phyloP scores from a whole-genome alignment of 257 asterid species.

The Thymus mandschuricus region DNA sequence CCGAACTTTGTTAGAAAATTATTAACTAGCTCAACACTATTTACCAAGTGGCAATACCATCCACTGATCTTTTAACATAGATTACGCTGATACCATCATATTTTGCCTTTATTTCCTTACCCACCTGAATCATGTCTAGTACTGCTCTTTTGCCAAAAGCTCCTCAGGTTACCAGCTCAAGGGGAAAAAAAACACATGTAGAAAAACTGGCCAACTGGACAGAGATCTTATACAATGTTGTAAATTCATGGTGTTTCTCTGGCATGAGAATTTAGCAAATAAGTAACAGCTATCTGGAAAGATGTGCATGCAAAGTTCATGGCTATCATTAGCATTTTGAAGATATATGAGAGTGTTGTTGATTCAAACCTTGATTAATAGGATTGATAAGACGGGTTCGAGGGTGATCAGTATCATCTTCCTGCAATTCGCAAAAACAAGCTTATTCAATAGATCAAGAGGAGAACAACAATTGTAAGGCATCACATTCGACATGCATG shows the following conservation, averaged over 20 bases:
- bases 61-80: not conserved
- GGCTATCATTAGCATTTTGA: not conserved
- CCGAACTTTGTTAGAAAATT: too few relatives aligned
- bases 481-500: constrained; percentile 10
- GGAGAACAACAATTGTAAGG: not conserved
- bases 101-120: not conserved
- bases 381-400: constrained; percentile 44
- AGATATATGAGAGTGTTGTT: not conserved
- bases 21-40: too few relatives aligned
- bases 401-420: constrained; percentile 29
- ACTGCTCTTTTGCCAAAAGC: not conserved
- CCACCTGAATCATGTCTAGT: not conserved
- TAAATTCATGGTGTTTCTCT: not conserved
- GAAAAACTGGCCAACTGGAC: not conserved
- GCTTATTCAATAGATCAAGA: constrained; percentile 16
- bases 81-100: not conserved
- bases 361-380: constrained; percentile 41
- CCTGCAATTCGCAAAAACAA: constrained; percentile 33
- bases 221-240: not conserved
- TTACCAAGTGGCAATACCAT: not conserved
- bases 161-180: not conserved
- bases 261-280: not conserved
- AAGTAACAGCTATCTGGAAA: not conserved
- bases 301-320: not conserved
- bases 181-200: too few relatives aligned